Conservation (phyloP, 345 rosid genomes). For the Geranium rotundifolium region DNA sequence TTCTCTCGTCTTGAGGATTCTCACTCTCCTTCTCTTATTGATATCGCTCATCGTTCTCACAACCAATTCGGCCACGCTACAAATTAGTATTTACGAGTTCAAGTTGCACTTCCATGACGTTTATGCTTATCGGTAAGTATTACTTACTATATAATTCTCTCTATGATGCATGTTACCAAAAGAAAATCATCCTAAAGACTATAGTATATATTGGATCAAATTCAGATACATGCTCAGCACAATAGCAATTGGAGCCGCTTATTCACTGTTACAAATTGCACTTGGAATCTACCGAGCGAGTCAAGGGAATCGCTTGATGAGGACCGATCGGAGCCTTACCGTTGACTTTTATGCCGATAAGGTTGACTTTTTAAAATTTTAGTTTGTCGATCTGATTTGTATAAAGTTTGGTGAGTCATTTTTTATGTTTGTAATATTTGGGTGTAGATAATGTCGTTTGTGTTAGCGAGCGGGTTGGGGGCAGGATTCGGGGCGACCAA, state of each 20-base stretch:
- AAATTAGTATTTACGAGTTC: background rate
- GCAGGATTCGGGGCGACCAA: conserved; percentile 46
- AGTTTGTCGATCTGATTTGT: no score
- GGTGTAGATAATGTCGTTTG: conserved; percentile 29
- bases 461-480: conserved; percentile 41
- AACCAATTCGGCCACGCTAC: background rate
- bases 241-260: conserved; percentile 19
- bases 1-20: no score
- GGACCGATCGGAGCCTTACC: conserved; percentile 2
- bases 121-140: conserved; percentile 16
- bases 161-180: no score
- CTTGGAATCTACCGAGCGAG: conserved; percentile 8
- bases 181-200: no score
- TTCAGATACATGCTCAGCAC: conserved; percentile 26
- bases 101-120: conserved; percentile 14
- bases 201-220: no score
- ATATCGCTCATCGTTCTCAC: conserved; percentile 7
- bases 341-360: conserved; percentile 27
- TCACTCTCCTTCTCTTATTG: conserved; percentile 6
- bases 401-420: background rate
- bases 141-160: no score
- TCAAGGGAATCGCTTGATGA: conserved; percentile 7
- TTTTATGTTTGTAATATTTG: background rate
- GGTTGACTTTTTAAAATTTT: conserved; percentile 5
- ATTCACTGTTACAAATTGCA: conserved; percentile 14